A percentile compares a stretch with the other conserved stretches of the same genome.
Conservation (phyloP, 2,329 filamentous ascomycete species). For the Tolypocladium tropicale region DNA sequence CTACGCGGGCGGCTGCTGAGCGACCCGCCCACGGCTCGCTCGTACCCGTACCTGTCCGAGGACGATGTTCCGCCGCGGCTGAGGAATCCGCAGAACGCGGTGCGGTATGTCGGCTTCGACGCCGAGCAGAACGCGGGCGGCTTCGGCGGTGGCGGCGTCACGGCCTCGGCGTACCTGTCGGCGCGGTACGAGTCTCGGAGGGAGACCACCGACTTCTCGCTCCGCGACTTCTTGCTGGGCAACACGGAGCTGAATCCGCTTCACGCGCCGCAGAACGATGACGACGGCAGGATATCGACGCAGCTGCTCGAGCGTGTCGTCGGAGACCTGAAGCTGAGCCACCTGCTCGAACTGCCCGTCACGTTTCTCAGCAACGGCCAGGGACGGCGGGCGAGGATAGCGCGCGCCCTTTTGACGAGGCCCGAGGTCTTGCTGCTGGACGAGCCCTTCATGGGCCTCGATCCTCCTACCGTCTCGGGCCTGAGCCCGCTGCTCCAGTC, state of each 20-base stretch:
- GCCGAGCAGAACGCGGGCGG: slow-evolving; percentile 50
- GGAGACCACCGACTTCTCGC: slow-evolving; percentile 79
- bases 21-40: slow-evolving; percentile 63
- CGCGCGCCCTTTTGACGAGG: slow-evolving; percentile 66
- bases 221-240: slow-evolving; percentile 70
- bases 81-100: slow-evolving; percentile 53
- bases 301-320: slow-evolving; percentile 52
- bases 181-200: slow-evolving; percentile 82
- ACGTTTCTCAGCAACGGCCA: slow-evolving; percentile 91
- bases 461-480: slow-evolving; percentile 66
- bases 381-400: slow-evolving; percentile 76
- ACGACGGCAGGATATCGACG: slow-evolving; percentile 36
- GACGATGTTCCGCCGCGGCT: slow-evolving; percentile 45
- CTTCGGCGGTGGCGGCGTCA: slow-evolving; percentile 38
- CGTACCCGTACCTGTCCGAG: slow-evolving; percentile 67
- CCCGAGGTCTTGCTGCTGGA: slow-evolving; percentile 81
- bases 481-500: slow-evolving; percentile 61
- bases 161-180: slow-evolving; percentile 71
- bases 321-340: slow-evolving; percentile 55
- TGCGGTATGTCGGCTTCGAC: slow-evolving; percentile 88
- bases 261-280: slow-evolving; percentile 25
- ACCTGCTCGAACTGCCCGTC: slow-evolving; percentile 70
- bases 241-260: slow-evolving; percentile 75
- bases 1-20: slow-evolving; percentile 67
- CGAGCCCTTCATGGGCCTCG: slow-evolving; percentile 93